phyloP scores from a whole-genome alignment of 306 rosid genomes.

The Alnus glutinosa region DNA sequence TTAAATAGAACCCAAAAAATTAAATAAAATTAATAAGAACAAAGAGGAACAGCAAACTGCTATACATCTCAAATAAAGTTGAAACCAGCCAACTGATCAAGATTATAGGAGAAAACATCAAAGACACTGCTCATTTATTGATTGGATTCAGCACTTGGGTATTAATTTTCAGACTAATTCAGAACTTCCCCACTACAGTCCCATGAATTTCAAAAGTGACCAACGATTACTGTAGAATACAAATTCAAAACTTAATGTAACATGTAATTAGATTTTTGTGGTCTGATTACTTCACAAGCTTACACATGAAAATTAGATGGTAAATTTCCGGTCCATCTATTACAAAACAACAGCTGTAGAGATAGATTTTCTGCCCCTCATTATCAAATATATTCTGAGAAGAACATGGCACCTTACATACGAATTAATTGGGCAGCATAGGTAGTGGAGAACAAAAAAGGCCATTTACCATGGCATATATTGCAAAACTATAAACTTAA shows the following conservation, averaged over 20 bases:
- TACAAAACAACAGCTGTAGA: neutral
- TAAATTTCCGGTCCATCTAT: neutral
- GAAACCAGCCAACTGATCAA: slow-evolving; percentile 10
- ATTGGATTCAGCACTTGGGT: neutral
- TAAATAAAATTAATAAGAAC: neutral
- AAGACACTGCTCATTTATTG: neutral
- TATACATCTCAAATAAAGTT: slow-evolving; percentile 12
- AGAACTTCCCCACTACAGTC: neutral
- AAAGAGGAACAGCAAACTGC: neutral
- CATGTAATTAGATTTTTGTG: neutral
- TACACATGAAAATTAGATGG: neutral
- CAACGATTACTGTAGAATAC: too few relatives aligned
- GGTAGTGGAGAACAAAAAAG: slow-evolving; percentile 16
- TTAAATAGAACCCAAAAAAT: slow-evolving; percentile 15
- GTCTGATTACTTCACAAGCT: neutral
- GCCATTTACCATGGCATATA: slow-evolving; percentile 9
- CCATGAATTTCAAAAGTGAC: neutral
- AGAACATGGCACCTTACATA: neutral
- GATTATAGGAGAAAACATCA: neutral
- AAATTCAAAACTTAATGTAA: neutral
- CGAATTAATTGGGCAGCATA: neutral
- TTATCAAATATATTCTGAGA: neutral
- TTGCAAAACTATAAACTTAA: slow-evolving; percentile 8
- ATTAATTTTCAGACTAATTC: neutral
- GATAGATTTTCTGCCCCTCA: neutral